Evolutionary conservation across 306 rosid genomes (phyloP).

Genomic region (Castanea crenata): DNA sequence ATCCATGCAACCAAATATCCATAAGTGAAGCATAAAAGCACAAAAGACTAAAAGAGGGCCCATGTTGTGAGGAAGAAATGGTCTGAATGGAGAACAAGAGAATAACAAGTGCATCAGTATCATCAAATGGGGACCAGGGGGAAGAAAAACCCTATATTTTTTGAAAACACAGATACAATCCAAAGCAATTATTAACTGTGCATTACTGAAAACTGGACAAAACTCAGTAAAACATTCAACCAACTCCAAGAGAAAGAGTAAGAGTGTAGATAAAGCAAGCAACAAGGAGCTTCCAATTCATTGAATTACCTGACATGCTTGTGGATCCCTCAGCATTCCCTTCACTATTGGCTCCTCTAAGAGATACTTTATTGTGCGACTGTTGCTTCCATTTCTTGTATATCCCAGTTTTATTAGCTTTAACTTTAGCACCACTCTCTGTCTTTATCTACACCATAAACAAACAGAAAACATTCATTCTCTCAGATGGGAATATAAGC

Average conservation of each 20-base stretch:
- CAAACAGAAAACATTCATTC: constrained; percentile 7
- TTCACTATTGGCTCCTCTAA: constrained; percentile 45
- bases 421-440: constrained; percentile 85
- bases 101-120: not conserved
- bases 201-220: not conserved
- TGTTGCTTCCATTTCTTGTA: constrained; percentile 87
- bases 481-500: constrained; percentile 3
- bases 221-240: not conserved
- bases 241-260: not conserved
- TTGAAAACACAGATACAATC: not conserved
- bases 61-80: not conserved
- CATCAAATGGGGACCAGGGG: not conserved
- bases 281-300: not conserved
- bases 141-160: not conserved
- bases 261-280: not conserved
- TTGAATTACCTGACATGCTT: constrained; percentile 45
- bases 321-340: constrained; percentile 45
- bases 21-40: not conserved
- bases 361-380: constrained; percentile 63
- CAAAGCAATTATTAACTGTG: not conserved
- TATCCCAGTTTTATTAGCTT: constrained; percentile 80
- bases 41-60: not conserved
- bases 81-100: not conserved
- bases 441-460: constrained; percentile 55
- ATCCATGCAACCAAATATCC: not conserved